These are phyloP conservation scores for Hypsizygus ulmarius DNA, from an alignment of 1,284 basidiomycete species.

Conservation along the genomic window DNA sequence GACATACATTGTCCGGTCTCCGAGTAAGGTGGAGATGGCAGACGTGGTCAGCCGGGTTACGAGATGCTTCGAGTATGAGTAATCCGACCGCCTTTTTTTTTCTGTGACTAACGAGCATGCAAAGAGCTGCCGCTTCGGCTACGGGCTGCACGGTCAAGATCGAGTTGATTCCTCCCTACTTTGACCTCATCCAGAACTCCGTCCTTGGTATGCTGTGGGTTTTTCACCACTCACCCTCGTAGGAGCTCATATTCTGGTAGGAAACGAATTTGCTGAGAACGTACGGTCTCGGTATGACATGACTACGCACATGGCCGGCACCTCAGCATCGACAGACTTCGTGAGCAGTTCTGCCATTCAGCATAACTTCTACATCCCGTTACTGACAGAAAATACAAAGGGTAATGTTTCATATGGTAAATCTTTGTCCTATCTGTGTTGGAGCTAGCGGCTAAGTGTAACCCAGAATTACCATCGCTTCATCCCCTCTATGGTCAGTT, in stretches of 20 bases:
- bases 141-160: slow-evolving; percentile 65
- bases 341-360: slow-evolving; percentile 35
- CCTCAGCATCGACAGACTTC: slow-evolving; percentile 64
- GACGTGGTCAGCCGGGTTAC: slow-evolving; percentile 48
- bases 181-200: slow-evolving; percentile 62
- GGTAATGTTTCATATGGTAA: slow-evolving; percentile 68
- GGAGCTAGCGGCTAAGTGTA: slow-evolving; percentile 12
- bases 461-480: slow-evolving; percentile 56
- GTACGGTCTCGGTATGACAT: slow-evolving; percentile 41
- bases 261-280: slow-evolving; percentile 42
- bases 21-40: slow-evolving; percentile 53
- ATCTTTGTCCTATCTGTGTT: slow-evolving; percentile 15
- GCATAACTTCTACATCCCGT: not conserved
- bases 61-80: slow-evolving; percentile 56
- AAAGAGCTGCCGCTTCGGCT: slow-evolving; percentile 67
- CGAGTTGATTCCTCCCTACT: slow-evolving; percentile 38
- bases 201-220: slow-evolving; percentile 43
- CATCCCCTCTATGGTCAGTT: slow-evolving; percentile 61
- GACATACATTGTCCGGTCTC: slow-evolving; percentile 64
- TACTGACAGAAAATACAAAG: slow-evolving; percentile 32
- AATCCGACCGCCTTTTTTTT: not conserved
- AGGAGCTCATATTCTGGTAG: slow-evolving; percentile 27
- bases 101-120: not conserved
- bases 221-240: not conserved
- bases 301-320: slow-evolving; percentile 23